Conservation (phyloP, 768 basidiomycete genomes). For the Leucosporidium scottii region DNA sequence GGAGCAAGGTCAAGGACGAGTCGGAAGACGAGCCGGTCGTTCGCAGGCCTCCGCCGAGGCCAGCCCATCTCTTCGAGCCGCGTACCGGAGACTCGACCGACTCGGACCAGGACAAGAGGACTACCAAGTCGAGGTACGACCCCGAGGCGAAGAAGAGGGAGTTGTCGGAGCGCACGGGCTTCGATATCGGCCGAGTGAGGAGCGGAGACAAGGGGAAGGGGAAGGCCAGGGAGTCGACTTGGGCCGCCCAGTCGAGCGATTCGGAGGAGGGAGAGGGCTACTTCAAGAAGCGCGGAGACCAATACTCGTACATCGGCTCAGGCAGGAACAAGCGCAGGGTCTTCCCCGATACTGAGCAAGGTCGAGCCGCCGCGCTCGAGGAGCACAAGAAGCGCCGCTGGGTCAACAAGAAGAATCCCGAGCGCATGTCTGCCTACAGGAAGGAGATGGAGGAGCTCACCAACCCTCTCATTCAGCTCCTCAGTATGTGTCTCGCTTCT, state of each 20-base stretch:
- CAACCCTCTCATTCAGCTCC: constrained; percentile 22
- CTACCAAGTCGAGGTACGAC: no score
- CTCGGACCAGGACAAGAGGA: no score
- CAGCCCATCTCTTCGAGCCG: no score
- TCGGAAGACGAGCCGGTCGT: no score
- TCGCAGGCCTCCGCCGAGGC: no score
- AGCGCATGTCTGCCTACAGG: constrained; percentile 1
- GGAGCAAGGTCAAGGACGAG: no score
- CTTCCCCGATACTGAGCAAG: no score
- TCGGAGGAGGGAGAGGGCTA: neutral
- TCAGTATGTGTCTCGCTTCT: neutral
- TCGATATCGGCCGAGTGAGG: no score
- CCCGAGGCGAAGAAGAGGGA: no score
- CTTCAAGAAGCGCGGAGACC: neutral
- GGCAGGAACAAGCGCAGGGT: neutral
- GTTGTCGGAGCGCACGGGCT: no score
- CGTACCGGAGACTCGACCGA: no score
- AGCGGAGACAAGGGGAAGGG: neutral
- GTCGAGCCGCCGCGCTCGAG: no score
- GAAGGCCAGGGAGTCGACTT: neutral
- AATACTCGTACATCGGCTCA: neutral
- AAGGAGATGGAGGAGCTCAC: constrained; percentile 3
- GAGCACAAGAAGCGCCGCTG: constrained; percentile 21
- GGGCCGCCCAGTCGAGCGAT: neutral
- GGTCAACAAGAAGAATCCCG: constrained; percentile 11